Evolutionary conservation across 257 asterid genomes (phyloP).

Genomic region (Przewalskia tangutica): DNA sequence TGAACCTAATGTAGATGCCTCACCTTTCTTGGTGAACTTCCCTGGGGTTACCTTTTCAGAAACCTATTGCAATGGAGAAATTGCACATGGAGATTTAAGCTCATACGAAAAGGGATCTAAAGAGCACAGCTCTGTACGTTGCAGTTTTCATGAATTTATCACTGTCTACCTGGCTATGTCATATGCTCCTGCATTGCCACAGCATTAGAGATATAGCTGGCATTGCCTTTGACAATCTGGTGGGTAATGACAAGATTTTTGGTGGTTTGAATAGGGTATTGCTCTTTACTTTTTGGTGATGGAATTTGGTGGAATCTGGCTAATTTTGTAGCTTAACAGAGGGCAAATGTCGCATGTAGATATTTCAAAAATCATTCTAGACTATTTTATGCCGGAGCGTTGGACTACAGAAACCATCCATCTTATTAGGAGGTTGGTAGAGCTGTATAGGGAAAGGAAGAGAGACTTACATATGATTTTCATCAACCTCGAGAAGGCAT

Average conservation of each 20-base stretch:
- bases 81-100: constrained; percentile 33
- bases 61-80: constrained; percentile 62
- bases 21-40: constrained; percentile 57
- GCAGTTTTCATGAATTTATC: constrained; percentile 47
- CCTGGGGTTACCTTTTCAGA: constrained; percentile 61
- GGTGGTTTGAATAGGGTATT: background rate
- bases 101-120: constrained; percentile 29
- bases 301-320: background rate
- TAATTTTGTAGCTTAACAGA: background rate
- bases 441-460: too few species aligned
- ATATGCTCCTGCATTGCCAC: constrained; percentile 23
- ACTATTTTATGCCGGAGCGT: too few species aligned
- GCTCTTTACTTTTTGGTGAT: background rate
- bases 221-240: background rate
- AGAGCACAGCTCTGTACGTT: constrained; percentile 21
- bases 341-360: background rate
- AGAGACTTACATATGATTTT: too few species aligned
- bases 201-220: background rate
- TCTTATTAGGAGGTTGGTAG: too few species aligned
- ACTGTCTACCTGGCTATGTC: constrained; percentile 62
- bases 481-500: too few species aligned
- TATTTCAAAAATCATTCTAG: background rate
- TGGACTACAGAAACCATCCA: too few species aligned
- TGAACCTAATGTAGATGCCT: constrained; percentile 30
- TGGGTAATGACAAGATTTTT: background rate